Evolutionary conservation across 495 filamentous ascomycete species (phyloP), one percentile per base, ranked within the genome.

Genomic region (Chaetomium cochliodes): DNA sequence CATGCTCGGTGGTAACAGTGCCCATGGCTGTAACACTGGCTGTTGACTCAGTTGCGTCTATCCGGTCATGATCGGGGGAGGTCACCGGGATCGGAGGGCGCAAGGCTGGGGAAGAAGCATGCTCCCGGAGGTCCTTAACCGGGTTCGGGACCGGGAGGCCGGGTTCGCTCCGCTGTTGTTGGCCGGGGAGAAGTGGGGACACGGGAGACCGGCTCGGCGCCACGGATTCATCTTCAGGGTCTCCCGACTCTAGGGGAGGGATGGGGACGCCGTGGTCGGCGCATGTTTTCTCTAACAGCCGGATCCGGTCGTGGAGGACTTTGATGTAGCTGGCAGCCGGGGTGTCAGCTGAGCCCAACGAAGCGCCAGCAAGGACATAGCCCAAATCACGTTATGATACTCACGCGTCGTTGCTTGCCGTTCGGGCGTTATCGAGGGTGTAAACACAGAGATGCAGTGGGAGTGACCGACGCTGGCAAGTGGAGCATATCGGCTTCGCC

Each of bases 401-500:
- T 46, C 39, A 68, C 66, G 58, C 76, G 41, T 79, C 77, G 18
- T 74, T 76, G 37, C 75, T 79, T 0, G 73, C 76, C 8, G 77
- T 75, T 12, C 76, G 72, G 2, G 64, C 62, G 22, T 69, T 72
- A 28, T 76, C 71, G 63, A 77, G 73, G 5, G 77, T 72, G 69
- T 78, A 82, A 8, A 79, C 69, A 50, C 79, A 81, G 25, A 66
- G 71, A 18, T 76, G 65, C 22, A 77, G 72, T 16, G 68, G 60
- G 53, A 77, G 70, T 9, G 73, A 72, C 11, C 78, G 74, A 5
- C 75, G 71, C 51, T 63, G 63, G 41, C 80, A 82, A 8, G 77
- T 74, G 20, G 74, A 78, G 70, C 80, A 81, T 44, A 81, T 75
- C 30, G 80, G 79, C 63, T 79, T 82, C 11, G 30, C 67, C 9